Conservation (phyloP, 2,329 filamentous ascomycete genomes). For the Venturia oleaginea region DNA sequence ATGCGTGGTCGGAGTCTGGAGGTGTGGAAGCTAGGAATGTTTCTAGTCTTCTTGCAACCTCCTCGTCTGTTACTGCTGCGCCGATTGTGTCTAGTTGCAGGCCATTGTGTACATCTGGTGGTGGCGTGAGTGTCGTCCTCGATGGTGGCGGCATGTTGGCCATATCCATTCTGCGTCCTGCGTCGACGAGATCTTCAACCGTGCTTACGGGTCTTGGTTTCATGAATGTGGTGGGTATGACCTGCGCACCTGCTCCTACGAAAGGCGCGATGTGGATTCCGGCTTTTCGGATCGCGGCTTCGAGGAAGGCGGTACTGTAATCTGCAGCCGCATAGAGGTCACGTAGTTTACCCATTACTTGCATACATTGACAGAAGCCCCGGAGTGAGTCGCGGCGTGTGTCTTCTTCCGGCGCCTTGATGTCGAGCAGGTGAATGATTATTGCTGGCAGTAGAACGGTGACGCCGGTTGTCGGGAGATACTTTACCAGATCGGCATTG, state of each 20-base stretch:
- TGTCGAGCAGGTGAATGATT: constrained; percentile 87
- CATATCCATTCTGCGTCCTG: constrained; percentile 33
- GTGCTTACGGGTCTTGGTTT: constrained; percentile 28
- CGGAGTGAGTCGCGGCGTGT: constrained; percentile 64
- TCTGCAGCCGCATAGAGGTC: constrained; percentile 92
- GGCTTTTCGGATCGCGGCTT: constrained; percentile 81
- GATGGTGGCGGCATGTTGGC: constrained; percentile 11
- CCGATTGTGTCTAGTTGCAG: not conserved
- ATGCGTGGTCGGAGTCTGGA: constrained; percentile 32
- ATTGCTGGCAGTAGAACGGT: constrained; percentile 86
- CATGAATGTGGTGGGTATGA: constrained; percentile 18
- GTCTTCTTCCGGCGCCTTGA: constrained; percentile 70
- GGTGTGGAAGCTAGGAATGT: constrained; percentile 43
- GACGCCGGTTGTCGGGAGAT: constrained; percentile 79
- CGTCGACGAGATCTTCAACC: constrained; percentile 38
- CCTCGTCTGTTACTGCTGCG: constrained; percentile 30
- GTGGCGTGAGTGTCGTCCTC: constrained; percentile 27
- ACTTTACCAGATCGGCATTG: constrained; percentile 62
- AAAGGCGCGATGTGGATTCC: constrained; percentile 58
- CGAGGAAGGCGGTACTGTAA: constrained; percentile 90
- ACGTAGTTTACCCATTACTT: constrained; percentile 75
- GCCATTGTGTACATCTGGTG: constrained; percentile 24
- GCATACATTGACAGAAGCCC: constrained; percentile 87
- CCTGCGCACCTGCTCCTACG: constrained; percentile 18
- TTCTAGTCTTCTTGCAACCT: constrained; percentile 38